A percentile compares a stretch with the other conserved stretches of the same genome.
phyloP scores from a whole-genome alignment of 2,329 filamentous ascomycete genomes.

The Pseudopithomyces maydicus region DNA sequence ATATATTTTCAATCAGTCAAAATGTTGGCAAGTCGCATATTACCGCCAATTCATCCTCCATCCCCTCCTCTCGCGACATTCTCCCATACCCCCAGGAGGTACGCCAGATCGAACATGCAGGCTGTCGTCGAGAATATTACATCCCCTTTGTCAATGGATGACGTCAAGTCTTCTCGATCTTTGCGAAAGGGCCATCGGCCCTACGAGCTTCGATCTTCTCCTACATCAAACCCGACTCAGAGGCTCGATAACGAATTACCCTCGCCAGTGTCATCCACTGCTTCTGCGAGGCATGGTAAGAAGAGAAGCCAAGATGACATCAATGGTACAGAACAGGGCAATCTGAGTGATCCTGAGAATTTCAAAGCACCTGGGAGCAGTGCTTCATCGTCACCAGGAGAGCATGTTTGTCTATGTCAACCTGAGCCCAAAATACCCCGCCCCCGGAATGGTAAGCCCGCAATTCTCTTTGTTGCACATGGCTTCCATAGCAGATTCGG shows the following conservation, averaged over 20 bases:
- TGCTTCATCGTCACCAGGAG: slow-evolving; percentile 37
- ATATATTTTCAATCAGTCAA: slow-evolving; percentile 18
- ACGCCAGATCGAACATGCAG: slow-evolving; percentile 41
- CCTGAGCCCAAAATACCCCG: slow-evolving; percentile 73
- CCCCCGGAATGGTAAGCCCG: slow-evolving; percentile 69
- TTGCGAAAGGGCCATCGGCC: slow-evolving; percentile 37
- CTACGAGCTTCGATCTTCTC: slow-evolving; percentile 29
- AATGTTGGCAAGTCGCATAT: slow-evolving; percentile 42
- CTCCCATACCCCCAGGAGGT: slow-evolving; percentile 41
- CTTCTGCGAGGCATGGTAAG: slow-evolving; percentile 26
- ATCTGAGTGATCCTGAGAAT: slow-evolving; percentile 23
- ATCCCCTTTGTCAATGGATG: slow-evolving; percentile 23
- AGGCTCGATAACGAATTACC: slow-evolving; percentile 24
- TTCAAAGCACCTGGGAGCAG: slow-evolving; percentile 24
- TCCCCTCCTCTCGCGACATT: slow-evolving; percentile 37
- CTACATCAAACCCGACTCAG: slow-evolving; percentile 21
- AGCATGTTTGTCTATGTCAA: slow-evolving; percentile 70
- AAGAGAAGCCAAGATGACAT: slow-evolving; percentile 30
- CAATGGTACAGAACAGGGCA: slow-evolving; percentile 17
- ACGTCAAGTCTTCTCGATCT: slow-evolving; percentile 23
- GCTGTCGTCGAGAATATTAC: slow-evolving; percentile 20
- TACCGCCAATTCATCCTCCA: slow-evolving; percentile 33
- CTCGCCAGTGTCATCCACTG: slow-evolving; percentile 17
- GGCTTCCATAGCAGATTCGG: slow-evolving; percentile 10
- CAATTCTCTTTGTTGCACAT: slow-evolving; percentile 27